Conservation (phyloP, 805 yeast genomes). For the Debaryomyces hansenii region DNA sequence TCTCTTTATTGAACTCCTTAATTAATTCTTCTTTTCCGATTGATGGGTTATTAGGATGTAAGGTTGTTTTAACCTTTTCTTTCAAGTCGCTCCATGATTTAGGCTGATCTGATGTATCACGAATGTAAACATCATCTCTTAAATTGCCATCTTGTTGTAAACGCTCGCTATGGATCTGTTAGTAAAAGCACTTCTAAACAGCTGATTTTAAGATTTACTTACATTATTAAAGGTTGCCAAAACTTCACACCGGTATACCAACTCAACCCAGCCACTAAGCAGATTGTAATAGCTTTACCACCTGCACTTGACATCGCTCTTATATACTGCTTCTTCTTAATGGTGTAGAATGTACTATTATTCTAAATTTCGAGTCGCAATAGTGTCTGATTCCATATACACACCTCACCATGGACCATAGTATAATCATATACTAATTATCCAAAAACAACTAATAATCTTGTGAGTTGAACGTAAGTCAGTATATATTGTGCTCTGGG, state of each 20-base stretch:
- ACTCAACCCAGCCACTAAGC: constrained; percentile 24
- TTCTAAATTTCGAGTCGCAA: background rate
- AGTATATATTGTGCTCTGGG: too few species aligned
- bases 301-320: constrained; percentile 10
- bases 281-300: constrained; percentile 16
- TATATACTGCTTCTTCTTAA: background rate
- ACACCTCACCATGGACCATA: too few species aligned
- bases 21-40: background rate
- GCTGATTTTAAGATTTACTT: constrained; percentile 25
- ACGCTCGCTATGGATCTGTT: constrained; percentile 46
- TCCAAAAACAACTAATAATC: too few species aligned
- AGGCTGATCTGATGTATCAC: constrained; percentile 41
- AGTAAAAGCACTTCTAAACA: background rate
- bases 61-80: constrained; percentile 25
- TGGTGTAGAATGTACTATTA: background rate
- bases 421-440: too few species aligned
- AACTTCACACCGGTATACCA: constrained; percentile 59
- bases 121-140: constrained; percentile 58
- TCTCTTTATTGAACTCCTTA: background rate
- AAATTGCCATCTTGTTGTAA: constrained; percentile 65
- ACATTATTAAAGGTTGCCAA: constrained; percentile 74
- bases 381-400: background rate
- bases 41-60: constrained; percentile 25
- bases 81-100: constrained; percentile 39
- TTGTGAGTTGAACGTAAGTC: too few species aligned